Evolutionary conservation across 768 basidiomycete species (phyloP).

Genomic region (Megacollybia marginata): DNA sequence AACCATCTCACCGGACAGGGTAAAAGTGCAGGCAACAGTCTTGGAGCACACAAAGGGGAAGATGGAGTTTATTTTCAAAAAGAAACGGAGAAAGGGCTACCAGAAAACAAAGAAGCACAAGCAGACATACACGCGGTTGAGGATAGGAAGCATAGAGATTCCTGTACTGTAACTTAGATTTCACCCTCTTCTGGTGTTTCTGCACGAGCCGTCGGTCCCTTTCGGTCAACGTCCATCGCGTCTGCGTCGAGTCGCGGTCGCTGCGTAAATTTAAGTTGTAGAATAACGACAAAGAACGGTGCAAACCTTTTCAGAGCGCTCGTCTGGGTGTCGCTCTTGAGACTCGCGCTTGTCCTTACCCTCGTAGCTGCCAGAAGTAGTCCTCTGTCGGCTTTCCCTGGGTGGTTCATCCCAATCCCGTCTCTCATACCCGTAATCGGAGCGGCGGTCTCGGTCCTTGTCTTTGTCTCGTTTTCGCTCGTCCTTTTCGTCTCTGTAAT

Average conservation of each 20-base stretch:
- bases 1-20: conserved; percentile 52
- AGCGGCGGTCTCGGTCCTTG: conserved; percentile 5
- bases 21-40: conserved; percentile 84
- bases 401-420: conserved; percentile 47
- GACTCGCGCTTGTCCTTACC: conserved; percentile 46
- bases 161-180: conserved; percentile 35
- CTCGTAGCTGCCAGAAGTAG: conserved; percentile 33
- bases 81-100: conserved; percentile 98
- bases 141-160: conserved; percentile 73
- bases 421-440: conserved; percentile 13
- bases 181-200: conserved; percentile 89
- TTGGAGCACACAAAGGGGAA: conserved; percentile 94
- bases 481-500: conserved; percentile 47
- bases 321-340: conserved; percentile 43
- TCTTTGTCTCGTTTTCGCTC: conserved; percentile 48
- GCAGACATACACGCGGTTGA: conserved; percentile 90
- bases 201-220: conserved; percentile 37
- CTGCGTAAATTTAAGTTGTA: conserved; percentile 23
- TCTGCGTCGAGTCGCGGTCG: conserved; percentile 43
- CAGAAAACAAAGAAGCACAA: conserved; percentile 90
- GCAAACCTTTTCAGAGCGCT: conserved; percentile 62
- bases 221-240: conserved; percentile 38
- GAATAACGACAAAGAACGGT: neutral
- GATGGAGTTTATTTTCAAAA: conserved; percentile 91
- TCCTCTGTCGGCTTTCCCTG: conserved; percentile 17